A percentile compares a stretch with the other conserved stretches of the same genome.
These are phyloP conservation scores for Xylariaceae sp. DNA, from an alignment of 2,329 filamentous ascomycete species.

Conservation along the genomic window DNA sequence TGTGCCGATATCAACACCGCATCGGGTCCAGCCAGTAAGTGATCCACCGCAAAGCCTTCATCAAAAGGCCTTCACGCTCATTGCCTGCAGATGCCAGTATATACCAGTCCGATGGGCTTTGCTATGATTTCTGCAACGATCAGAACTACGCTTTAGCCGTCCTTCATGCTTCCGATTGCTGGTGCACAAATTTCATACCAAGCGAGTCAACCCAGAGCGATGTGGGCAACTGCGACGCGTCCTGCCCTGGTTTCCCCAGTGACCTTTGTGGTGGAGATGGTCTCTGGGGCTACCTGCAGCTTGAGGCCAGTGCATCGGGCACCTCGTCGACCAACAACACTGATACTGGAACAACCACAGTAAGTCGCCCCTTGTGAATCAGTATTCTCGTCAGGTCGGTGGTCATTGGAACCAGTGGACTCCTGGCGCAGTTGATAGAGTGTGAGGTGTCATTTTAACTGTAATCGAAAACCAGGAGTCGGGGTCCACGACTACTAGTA, in stretches of 20 bases:
- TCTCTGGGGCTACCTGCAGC: conserved; percentile 62
- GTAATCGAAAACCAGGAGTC: too few relatives aligned
- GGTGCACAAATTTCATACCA: conserved; percentile 70
- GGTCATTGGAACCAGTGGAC: not conserved
- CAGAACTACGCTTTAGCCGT: conserved; percentile 62
- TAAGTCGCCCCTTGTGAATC: too few relatives aligned
- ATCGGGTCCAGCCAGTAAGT: conserved; percentile 40
- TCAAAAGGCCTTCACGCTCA: conserved; percentile 10
- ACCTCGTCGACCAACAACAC: conserved; percentile 40
- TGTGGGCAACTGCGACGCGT: conserved; percentile 46
- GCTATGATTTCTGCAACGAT: conserved; percentile 53
- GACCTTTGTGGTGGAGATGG: conserved; percentile 63
- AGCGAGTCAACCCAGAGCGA: conserved; percentile 38
- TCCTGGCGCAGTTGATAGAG: not conserved
- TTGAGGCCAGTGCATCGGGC: conserved; percentile 53
- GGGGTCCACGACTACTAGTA: conserved; percentile 14
- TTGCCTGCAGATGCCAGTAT: conserved; percentile 45
- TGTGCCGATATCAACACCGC: conserved; percentile 47
- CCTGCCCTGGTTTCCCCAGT: conserved; percentile 64
- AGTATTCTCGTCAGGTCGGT: too few relatives aligned
- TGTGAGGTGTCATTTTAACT: conserved; percentile 31
- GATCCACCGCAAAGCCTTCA: conserved; percentile 18
- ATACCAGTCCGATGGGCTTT: conserved; percentile 68
- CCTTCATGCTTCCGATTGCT: conserved; percentile 62
- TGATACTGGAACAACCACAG: conserved; percentile 23